Percentiles rank a stretch among this genome's conserved stretches.
phyloP scores from a whole-genome alignment of 164 flowering plant species.

The Vitis amurensis region DNA sequence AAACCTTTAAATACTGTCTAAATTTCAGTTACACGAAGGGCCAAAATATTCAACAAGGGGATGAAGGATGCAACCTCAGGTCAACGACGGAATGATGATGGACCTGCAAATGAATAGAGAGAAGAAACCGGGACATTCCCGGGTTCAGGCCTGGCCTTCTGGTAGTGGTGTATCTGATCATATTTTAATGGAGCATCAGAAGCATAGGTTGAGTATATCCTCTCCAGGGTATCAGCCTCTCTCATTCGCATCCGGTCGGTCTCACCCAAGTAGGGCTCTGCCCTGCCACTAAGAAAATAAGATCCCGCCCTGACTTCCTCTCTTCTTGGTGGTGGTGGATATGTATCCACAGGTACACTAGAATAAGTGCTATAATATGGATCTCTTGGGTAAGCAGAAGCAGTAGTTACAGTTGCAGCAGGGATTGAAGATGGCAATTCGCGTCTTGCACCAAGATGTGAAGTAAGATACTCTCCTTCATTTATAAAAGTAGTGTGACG shows the following conservation, averaged over 20 bases:
- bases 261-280: constrained; percentile 20
- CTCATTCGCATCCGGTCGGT: constrained; percentile 17
- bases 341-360: constrained; percentile 27
- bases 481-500: constrained; percentile 16
- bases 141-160: constrained; percentile 19
- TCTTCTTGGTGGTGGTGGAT: constrained; percentile 26
- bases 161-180: constrained; percentile 19
- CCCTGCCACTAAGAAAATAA: constrained; percentile 23
- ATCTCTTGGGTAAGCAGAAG: constrained; percentile 15
- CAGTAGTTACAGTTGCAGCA: constrained; percentile 10
- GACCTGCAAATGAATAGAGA: constrained; percentile 64
- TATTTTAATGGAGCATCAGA: constrained; percentile 28
- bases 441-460: constrained; percentile 28
- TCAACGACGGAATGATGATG: constrained; percentile 36
- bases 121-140: constrained; percentile 50
- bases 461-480: constrained; percentile 37
- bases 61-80: neutral
- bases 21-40: neutral
- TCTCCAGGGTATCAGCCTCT: constrained; percentile 17
- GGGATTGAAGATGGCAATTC: constrained; percentile 17
- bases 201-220: constrained; percentile 27
- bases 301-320: constrained; percentile 24
- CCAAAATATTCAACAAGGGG: neutral
- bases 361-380: constrained; percentile 22
- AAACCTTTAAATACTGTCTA: too few relatives aligned